Conservation (phyloP, 1,139 yeast species). For the Suhomyces panamericanus region DNA sequence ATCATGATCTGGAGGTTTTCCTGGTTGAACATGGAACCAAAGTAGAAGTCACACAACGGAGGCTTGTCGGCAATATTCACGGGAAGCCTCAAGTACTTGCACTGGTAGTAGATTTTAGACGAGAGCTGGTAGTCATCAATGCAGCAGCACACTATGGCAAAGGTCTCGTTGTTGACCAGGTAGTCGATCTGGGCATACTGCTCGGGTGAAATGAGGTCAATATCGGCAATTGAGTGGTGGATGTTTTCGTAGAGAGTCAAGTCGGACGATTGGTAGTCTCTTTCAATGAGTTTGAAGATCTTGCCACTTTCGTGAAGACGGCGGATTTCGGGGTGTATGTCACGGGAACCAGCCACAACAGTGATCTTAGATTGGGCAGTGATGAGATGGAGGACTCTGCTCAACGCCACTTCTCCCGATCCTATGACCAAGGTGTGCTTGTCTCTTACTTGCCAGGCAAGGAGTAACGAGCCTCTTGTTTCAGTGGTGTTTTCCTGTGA, state of each 20-base stretch:
- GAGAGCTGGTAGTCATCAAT: slow-evolving; percentile 70
- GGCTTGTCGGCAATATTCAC: slow-evolving; percentile 89
- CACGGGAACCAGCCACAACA: slow-evolving; percentile 54
- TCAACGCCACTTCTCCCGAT: slow-evolving; percentile 78
- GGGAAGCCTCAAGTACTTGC: slow-evolving; percentile 57
- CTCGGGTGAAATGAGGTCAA: slow-evolving; percentile 25
- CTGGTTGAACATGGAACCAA: slow-evolving; percentile 74
- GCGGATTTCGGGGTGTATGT: slow-evolving; percentile 46
- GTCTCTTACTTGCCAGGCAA: slow-evolving; percentile 72
- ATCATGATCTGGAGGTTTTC: slow-evolving; percentile 84
- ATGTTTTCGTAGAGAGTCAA: slow-evolving; percentile 49
- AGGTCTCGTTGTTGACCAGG: slow-evolving; percentile 39
- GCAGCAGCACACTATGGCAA: slow-evolving; percentile 72
- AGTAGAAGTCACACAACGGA: slow-evolving; percentile 78
- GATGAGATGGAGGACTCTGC: slow-evolving; percentile 65
- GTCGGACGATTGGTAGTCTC: slow-evolving; percentile 47
- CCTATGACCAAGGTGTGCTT: slow-evolving; percentile 75
- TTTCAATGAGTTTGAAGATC: slow-evolving; percentile 38
- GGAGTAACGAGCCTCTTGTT: slow-evolving; percentile 55
- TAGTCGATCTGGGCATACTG: slow-evolving; percentile 37
- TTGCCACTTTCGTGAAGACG: slow-evolving; percentile 42
- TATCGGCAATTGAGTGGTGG: slow-evolving; percentile 14
- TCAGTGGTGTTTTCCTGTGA: background rate
- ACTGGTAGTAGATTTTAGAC: slow-evolving; percentile 57
- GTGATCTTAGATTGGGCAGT: slow-evolving; percentile 72